These are phyloP conservation scores for Lepidium didymum DNA, from an alignment of 345 rosid genomes.

Conservation along the genomic window DNA sequence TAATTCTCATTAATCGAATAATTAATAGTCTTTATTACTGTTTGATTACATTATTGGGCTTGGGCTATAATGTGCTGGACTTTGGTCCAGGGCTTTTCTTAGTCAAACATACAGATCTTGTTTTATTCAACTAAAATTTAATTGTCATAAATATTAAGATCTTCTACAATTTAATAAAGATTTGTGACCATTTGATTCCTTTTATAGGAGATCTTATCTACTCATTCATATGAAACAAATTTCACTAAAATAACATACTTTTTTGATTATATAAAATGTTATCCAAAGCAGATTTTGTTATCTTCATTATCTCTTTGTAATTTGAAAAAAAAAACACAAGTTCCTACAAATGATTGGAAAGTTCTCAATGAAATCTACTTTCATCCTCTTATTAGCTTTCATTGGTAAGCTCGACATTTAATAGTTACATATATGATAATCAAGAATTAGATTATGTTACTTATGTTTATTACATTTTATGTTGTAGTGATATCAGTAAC, in stretches of 20 bases:
- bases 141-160: too few species aligned
- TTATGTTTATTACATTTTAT: not conserved
- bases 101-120: not conserved
- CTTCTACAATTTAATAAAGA: not conserved
- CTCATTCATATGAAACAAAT: not conserved
- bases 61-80: not conserved
- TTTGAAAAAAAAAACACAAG: too few species aligned
- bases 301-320: not conserved
- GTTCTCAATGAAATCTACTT: not conserved
- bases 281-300: not conserved
- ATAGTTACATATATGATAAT: not conserved
- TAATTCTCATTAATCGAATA: not conserved
- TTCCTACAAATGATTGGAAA: not conserved
- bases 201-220: not conserved
- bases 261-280: not conserved
- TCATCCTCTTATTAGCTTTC: not conserved
- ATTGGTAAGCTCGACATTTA: not conserved
- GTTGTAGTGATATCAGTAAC: constrained; percentile 7
- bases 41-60: not conserved
- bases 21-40: not conserved
- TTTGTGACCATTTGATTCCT: not conserved
- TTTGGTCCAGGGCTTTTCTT: not conserved
- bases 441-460: not conserved
- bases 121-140: too few species aligned
- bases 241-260: not conserved